Conservation (phyloP, 371 early-diverging fungal species). For the Zychaea mexicana region DNA sequence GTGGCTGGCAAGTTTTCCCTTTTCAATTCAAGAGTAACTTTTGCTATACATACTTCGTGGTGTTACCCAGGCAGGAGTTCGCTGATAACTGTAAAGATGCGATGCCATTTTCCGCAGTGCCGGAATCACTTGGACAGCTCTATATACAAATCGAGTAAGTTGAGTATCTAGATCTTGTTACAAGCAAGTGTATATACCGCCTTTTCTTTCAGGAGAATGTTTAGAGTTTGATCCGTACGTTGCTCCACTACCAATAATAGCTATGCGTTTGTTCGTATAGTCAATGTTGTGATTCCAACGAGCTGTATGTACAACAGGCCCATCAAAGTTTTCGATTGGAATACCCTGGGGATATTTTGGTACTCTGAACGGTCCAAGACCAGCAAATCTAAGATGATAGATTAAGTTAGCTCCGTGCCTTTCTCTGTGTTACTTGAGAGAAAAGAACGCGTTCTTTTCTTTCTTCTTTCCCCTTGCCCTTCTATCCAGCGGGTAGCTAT, state of each 20-base stretch:
- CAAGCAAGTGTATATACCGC: too few relatives aligned
- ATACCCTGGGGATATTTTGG: slow-evolving; percentile 54
- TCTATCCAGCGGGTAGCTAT: too few relatives aligned
- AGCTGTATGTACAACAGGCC: slow-evolving; percentile 50
- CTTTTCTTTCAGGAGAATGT: background rate
- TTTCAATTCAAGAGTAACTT: background rate
- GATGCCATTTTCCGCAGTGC: slow-evolving; percentile 42
- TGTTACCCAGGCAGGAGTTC: slow-evolving; percentile 55
- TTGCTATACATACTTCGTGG: slow-evolving; percentile 24
- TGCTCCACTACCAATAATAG: slow-evolving; percentile 56
- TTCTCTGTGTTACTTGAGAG: too few relatives aligned
- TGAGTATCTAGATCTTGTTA: background rate
- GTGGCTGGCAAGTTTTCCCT: background rate
- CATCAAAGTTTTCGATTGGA: slow-evolving; percentile 36
- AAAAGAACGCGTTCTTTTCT: too few relatives aligned
- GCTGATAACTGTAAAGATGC: slow-evolving; percentile 52
- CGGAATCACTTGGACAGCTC: slow-evolving; percentile 59
- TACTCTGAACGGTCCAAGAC: slow-evolving; percentile 39
- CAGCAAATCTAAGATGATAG: slow-evolving; percentile 26
- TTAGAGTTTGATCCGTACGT: slow-evolving; percentile 28
- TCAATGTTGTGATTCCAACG: slow-evolving; percentile 50
- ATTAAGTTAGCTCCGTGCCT: too few relatives aligned
- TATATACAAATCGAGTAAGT: slow-evolving; percentile 3
- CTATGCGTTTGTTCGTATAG: slow-evolving; percentile 51
- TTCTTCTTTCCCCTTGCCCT: too few relatives aligned